A percentile compares a stretch with the other conserved stretches of the same genome.
phyloP scores from a whole-genome alignment of 208 protist genomes.

The Entamoeba invadens region DNA sequence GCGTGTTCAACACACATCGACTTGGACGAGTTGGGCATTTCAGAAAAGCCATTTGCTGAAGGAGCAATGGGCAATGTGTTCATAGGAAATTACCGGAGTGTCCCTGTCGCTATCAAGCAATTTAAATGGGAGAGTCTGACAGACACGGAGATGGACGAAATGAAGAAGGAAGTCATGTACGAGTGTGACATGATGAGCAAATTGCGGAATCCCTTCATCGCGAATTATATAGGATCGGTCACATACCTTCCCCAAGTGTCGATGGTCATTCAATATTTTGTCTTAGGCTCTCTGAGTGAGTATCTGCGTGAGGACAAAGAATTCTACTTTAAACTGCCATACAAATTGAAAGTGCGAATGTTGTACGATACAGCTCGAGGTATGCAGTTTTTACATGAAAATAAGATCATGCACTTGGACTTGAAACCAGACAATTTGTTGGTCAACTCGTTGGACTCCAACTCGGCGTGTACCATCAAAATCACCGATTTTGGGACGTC shows the following conservation, averaged over 20 bases:
- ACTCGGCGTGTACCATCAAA: background rate
- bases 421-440: background rate
- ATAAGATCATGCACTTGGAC: background rate
- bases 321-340: background rate
- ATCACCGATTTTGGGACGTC: slow-evolving; percentile 3
- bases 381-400: background rate
- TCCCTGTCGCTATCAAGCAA: background rate
- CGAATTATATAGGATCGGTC: background rate
- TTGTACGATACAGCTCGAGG: background rate
- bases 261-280: background rate
- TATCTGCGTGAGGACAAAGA: background rate
- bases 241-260: background rate
- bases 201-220: background rate
- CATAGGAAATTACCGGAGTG: background rate
- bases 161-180: background rate
- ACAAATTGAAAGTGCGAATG: background rate
- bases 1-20: background rate
- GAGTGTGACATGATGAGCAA: background rate
- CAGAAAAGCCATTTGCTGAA: background rate
- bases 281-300: background rate
- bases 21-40: background rate
- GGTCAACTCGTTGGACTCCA: background rate
- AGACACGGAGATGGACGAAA: background rate
- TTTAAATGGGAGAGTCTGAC: background rate
- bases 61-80: background rate